Conservation (phyloP, 345 rosid genomes). For the Gossypium bickii region DNA sequence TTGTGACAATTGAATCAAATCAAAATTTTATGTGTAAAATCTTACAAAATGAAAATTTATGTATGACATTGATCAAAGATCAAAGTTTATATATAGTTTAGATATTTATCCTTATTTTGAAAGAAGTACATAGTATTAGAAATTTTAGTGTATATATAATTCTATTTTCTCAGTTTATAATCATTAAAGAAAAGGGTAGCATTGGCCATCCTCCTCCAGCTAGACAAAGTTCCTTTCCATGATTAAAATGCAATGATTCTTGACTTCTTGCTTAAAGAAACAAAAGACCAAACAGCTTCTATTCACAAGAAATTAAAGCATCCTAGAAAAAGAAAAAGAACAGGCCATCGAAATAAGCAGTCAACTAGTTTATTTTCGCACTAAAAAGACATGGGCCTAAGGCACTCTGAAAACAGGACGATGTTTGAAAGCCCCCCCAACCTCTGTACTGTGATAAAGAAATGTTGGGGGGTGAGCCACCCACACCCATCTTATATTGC, state of each 20-base stretch:
- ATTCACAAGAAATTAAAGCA: neutral
- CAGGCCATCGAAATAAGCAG: neutral
- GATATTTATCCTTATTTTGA: no score
- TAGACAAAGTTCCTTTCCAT: neutral
- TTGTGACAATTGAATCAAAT: no score
- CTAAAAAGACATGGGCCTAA: neutral
- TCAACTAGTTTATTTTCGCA: neutral
- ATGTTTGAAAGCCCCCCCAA: neutral
- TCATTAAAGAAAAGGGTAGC: neutral
- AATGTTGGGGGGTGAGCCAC: no score
- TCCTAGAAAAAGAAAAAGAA: neutral
- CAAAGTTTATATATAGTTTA: no score
- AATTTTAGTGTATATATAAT: neutral
- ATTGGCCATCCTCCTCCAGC: neutral
- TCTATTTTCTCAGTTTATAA: neutral
- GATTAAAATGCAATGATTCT: neutral
- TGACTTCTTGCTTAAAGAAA: neutral
- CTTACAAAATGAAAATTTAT: no score
- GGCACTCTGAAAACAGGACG: neutral
- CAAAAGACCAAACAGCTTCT: neutral
- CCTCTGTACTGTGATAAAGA: no score
- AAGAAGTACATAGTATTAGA: no score
- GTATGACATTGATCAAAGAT: no score
- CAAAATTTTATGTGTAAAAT: no score
- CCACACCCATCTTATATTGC: no score